Evolutionary conservation across 495 filamentous ascomycete genomes (phyloP).

Genomic region (Talaromyces thailandensis): DNA sequence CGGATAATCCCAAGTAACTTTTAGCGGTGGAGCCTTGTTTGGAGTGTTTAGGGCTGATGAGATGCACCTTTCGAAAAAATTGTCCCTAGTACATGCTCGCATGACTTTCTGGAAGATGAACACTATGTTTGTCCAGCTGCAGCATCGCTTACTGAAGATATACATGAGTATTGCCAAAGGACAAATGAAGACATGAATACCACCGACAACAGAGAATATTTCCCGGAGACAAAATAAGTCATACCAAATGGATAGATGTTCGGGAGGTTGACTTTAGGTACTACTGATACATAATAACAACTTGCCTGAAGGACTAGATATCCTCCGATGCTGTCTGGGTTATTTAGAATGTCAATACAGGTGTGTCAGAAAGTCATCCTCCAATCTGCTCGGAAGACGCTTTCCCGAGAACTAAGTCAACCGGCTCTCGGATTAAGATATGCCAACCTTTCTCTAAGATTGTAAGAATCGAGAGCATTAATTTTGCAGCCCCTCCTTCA

Average conservation of each 20-base stretch:
- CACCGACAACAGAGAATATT: background rate
- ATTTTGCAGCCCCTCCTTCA: conserved; percentile 20
- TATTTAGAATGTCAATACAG: background rate
- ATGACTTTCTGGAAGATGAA: background rate
- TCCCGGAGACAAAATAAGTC: background rate
- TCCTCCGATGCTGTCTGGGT: background rate
- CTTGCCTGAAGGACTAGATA: background rate
- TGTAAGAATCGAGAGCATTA: conserved; percentile 20
- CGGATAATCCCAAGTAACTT: background rate
- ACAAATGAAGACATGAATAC: background rate
- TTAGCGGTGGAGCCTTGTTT: background rate
- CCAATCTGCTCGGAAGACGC: background rate
- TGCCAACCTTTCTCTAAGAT: conserved; percentile 20
- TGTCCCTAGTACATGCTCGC: too few relatives aligned
- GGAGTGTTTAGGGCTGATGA: background rate
- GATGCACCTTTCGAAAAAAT: too few relatives aligned
- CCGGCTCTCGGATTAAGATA: conserved; percentile 15
- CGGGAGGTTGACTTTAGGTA: too few relatives aligned
- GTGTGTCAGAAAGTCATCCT: background rate
- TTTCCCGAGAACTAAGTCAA: background rate
- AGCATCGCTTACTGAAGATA: background rate
- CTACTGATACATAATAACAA: too few relatives aligned
- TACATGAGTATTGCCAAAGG: background rate
- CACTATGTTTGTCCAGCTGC: background rate
- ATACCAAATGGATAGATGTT: background rate